Percentiles rank a stretch among this genome's conserved stretches.
Conservation (phyloP, 768 basidiomycete genomes). For the Phlebiopsis flavidoalba region DNA sequence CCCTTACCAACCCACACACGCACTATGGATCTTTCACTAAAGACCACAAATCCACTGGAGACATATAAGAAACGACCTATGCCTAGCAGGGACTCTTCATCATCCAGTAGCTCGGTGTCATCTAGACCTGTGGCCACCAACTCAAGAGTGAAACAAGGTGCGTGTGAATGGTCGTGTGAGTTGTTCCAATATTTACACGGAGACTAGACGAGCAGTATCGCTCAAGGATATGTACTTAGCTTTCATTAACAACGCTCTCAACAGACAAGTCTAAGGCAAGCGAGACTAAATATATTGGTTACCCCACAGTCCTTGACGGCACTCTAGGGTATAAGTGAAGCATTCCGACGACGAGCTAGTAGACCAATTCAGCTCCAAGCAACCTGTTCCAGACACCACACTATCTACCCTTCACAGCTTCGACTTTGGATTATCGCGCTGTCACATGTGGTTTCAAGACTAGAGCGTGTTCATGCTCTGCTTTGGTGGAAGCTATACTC, state of each 20-base stretch:
- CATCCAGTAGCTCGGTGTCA: slow-evolving; percentile 18
- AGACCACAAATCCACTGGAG: slow-evolving; percentile 37
- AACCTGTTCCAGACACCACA: slow-evolving; percentile 27
- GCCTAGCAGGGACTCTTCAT: slow-evolving; percentile 16
- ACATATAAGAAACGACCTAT: slow-evolving; percentile 37
- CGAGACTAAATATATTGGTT: slow-evolving; percentile 2
- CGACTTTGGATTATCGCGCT: slow-evolving; percentile 82
- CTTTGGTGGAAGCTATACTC: slow-evolving; percentile 83
- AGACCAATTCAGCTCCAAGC: slow-evolving; percentile 69
- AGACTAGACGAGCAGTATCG: slow-evolving; percentile 60
- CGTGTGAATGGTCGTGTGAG: not conserved
- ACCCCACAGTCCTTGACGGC: not conserved
- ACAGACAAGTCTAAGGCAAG: slow-evolving; percentile 65
- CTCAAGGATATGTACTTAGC: slow-evolving; percentile 82
- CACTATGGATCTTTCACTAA: slow-evolving; percentile 34
- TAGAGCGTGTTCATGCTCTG: slow-evolving; percentile 76
- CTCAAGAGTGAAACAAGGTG: slow-evolving; percentile 60
- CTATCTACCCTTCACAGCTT: slow-evolving; percentile 45
- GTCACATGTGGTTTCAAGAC: slow-evolving; percentile 86
- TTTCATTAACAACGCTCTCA: slow-evolving; percentile 79
- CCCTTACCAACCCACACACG: slow-evolving; percentile 43
- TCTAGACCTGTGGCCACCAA: slow-evolving; percentile 72
- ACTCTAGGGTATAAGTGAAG: slow-evolving; percentile 59
- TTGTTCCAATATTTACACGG: not conserved
- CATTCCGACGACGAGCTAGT: slow-evolving; percentile 91